Conservation (phyloP, 306 rosid genomes). For the Sesbania bispinosa region DNA sequence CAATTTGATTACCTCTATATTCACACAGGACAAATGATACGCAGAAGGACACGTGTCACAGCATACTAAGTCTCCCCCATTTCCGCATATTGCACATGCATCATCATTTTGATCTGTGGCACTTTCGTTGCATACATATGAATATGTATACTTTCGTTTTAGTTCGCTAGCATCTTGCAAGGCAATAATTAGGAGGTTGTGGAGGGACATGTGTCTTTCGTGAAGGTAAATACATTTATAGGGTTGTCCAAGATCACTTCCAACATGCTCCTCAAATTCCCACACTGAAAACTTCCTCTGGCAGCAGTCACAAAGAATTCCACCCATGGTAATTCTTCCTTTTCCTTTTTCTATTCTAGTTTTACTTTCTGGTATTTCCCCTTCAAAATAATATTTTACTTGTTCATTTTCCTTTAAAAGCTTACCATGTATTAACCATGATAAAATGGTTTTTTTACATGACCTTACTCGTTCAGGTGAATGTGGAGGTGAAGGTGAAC, state of each 20-base stretch:
- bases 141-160: neutral
- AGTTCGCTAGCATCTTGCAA: neutral
- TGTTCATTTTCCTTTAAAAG: neutral
- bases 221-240: slow-evolving; percentile 11
- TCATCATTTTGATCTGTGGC: slow-evolving; percentile 29
- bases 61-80: slow-evolving; percentile 39
- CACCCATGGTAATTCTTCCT: slow-evolving; percentile 23
- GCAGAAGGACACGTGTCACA: slow-evolving; percentile 45
- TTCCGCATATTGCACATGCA: slow-evolving; percentile 39
- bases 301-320: slow-evolving; percentile 43
- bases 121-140: neutral
- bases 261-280: slow-evolving; percentile 38
- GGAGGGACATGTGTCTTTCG: neutral
- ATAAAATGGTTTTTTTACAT: slow-evolving; percentile 24
- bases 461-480: neutral
- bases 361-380: neutral
- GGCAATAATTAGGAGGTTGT: neutral
- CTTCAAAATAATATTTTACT: slow-evolving; percentile 10
- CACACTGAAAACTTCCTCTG: slow-evolving; percentile 7
- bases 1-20: slow-evolving; percentile 32
- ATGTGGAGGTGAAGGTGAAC: neutral
- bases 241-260: slow-evolving; percentile 8
- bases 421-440: slow-evolving; percentile 35
- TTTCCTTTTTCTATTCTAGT: neutral
- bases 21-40: slow-evolving; percentile 30